Conservation (phyloP, 2,329 filamentous ascomycete genomes). For the Fusarium sororula region DNA sequence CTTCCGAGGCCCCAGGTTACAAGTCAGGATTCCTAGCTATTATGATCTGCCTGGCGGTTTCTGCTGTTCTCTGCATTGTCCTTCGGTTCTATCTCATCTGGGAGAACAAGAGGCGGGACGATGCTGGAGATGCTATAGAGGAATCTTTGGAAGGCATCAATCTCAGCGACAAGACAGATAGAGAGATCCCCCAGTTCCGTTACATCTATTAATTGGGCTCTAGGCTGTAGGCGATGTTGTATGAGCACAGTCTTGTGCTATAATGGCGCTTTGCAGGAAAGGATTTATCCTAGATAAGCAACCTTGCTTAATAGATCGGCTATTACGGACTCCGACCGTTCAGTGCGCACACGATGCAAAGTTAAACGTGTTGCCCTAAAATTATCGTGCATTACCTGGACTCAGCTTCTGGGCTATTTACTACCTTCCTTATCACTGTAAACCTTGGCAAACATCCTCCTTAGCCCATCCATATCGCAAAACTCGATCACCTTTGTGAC, state of each 20-base stretch:
- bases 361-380: no score
- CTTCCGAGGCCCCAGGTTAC: not conserved
- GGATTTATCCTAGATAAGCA: not conserved
- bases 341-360: not conserved
- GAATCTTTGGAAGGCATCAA: not conserved
- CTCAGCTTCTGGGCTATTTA: not conserved
- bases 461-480: constrained; percentile 15
- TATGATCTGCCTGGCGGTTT: not conserved
- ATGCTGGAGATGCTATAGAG: not conserved
- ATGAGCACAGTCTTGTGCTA: no score
- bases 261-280: not conserved
- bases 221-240: fast-evolving
- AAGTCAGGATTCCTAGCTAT: not conserved
- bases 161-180: not conserved
- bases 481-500: constrained; percentile 21
- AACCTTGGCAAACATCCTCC: not conserved
- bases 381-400: no score
- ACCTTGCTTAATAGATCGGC: not conserved
- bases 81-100: not conserved
- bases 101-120: not conserved
- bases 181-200: not conserved
- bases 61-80: not conserved
- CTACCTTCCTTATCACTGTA: not conserved
- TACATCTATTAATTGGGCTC: not conserved
- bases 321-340: no score